A percentile compares a stretch with the other conserved stretches of the same genome.
Conservation (phyloP, 73 alveolate species). For the Symbiodinium pilosum region DNA sequence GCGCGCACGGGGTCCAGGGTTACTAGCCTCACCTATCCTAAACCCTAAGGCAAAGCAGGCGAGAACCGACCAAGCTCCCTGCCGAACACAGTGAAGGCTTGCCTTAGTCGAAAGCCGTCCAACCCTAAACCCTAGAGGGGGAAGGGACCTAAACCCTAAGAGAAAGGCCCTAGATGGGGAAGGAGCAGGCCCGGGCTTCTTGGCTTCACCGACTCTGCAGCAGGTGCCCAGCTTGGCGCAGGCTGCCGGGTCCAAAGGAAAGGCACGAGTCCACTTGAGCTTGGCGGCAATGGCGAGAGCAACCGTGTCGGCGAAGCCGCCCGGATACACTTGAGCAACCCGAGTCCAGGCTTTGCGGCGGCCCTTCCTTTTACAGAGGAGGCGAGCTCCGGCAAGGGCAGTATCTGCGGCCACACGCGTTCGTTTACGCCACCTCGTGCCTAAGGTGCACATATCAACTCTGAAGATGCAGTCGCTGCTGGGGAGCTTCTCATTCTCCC, state of each 20-base stretch:
- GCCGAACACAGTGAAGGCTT: no score
- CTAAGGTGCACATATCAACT: not conserved
- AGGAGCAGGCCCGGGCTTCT: no score
- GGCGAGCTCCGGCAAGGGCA: not conserved
- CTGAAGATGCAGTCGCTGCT: not conserved
- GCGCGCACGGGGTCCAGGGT: not conserved
- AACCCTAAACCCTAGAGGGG: no score
- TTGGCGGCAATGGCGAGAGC: not conserved
- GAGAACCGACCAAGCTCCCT: no score
- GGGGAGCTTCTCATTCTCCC: not conserved
- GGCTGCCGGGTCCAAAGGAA: no score
- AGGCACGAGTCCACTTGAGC: no score
- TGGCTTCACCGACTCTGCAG: no score
- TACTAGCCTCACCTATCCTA: not conserved
- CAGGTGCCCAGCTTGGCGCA: no score
- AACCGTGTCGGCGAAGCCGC: not conserved
- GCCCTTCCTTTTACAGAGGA: not conserved
- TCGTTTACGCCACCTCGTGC: slow-evolving; percentile 3
- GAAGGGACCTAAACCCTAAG: no score
- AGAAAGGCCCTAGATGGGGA: no score
- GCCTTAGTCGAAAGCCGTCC: no score
- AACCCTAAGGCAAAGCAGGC: no score
- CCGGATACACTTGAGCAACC: not conserved
- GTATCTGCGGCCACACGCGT: not conserved
- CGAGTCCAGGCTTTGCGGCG: not conserved